Percentiles rank a stretch among this genome's conserved stretches.
Conservation (phyloP, 768 basidiomycete genomes). For the Mycena latifolia region DNA sequence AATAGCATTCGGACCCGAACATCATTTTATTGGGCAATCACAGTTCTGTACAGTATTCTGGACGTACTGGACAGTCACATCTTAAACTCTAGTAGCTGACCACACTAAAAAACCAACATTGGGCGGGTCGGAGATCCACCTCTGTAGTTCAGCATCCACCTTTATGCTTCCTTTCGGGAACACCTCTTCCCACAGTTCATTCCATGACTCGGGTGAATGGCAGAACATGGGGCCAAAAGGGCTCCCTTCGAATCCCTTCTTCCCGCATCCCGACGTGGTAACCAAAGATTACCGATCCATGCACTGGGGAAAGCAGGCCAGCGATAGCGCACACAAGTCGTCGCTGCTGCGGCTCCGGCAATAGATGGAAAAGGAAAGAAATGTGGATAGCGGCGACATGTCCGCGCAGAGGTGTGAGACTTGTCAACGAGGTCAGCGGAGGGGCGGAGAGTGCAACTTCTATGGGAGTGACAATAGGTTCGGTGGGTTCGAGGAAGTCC, state of each 20-base stretch:
- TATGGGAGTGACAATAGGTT: slow-evolving; percentile 35
- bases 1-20: too few species aligned
- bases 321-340: slow-evolving; percentile 46
- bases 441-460: slow-evolving; percentile 36
- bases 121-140: not conserved
- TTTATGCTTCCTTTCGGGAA: slow-evolving; percentile 46
- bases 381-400: slow-evolving; percentile 61
- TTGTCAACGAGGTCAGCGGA: slow-evolving; percentile 46
- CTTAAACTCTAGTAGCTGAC: slow-evolving; percentile 36
- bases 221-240: slow-evolving; percentile 48
- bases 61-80: too few species aligned
- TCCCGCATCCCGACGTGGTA: slow-evolving; percentile 49
- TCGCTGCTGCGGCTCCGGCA: slow-evolving; percentile 47
- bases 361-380: slow-evolving; percentile 53
- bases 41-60: too few species aligned
- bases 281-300: slow-evolving; percentile 51
- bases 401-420: slow-evolving; percentile 60
- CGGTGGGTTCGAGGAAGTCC: slow-evolving; percentile 51
- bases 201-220: slow-evolving; percentile 53
- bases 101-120: slow-evolving; percentile 20
- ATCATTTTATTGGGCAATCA: too few species aligned
- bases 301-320: slow-evolving; percentile 46
- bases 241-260: slow-evolving; percentile 45
- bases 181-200: slow-evolving; percentile 50
- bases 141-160: slow-evolving; percentile 40